These are phyloP conservation scores for Arabidopsis suecica DNA, from an alignment of 345 rosid species.

Conservation along the genomic window DNA sequence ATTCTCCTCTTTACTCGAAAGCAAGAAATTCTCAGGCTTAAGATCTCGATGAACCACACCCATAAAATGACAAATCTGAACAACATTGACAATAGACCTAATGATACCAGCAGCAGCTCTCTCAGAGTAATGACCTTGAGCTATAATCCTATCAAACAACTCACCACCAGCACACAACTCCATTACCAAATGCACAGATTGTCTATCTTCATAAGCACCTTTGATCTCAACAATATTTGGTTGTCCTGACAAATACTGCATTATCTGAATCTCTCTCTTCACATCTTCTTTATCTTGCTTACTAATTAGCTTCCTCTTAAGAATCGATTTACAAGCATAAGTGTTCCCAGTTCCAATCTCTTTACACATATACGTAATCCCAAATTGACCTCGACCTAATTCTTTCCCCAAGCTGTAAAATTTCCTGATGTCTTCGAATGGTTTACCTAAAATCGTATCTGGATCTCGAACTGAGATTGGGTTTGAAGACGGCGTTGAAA, in stretches of 20 bases:
- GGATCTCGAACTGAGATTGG: slow-evolving; percentile 38
- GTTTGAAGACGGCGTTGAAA: slow-evolving; percentile 21
- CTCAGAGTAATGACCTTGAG: slow-evolving; percentile 79
- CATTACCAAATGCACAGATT: slow-evolving; percentile 84
- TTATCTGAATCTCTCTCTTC: slow-evolving; percentile 76
- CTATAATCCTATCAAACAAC: slow-evolving; percentile 80
- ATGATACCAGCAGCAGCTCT: slow-evolving; percentile 73
- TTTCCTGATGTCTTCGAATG: slow-evolving; percentile 66
- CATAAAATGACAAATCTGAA: slow-evolving; percentile 85
- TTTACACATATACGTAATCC: slow-evolving; percentile 70
- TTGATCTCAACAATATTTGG: slow-evolving; percentile 76
- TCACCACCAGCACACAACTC: slow-evolving; percentile 94
- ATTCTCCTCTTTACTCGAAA: slow-evolving; percentile 62
- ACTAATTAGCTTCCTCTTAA: slow-evolving; percentile 73
- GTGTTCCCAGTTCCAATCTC: slow-evolving; percentile 67
- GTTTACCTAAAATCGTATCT: slow-evolving; percentile 66
- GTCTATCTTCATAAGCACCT: slow-evolving; percentile 78
- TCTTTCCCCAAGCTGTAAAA: slow-evolving; percentile 69
- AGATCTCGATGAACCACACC: slow-evolving; percentile 90
- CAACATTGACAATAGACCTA: slow-evolving; percentile 72
- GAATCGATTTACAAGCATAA: slow-evolving; percentile 82
- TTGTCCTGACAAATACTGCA: slow-evolving; percentile 89
- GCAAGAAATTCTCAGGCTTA: slow-evolving; percentile 91
- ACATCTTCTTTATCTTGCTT: slow-evolving; percentile 72
- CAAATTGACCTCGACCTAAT: slow-evolving; percentile 90